Evolutionary conservation across 2,329 filamentous ascomycete species (phyloP).

Genomic region (Orbilia quercus): DNA sequence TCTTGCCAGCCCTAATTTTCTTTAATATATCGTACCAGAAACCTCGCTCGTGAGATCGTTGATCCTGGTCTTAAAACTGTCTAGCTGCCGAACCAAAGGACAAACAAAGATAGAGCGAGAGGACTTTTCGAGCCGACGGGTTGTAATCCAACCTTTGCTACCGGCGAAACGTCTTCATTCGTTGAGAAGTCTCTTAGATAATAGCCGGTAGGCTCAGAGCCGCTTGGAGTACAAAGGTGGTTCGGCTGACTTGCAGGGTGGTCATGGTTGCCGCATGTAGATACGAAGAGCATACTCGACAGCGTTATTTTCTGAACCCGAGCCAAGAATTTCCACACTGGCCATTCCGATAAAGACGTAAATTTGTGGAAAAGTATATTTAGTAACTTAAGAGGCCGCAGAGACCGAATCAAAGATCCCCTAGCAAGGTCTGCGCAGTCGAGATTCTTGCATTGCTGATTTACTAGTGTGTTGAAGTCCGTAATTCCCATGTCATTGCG

Average conservation of each 20-base stretch:
- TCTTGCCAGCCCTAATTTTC: no score
- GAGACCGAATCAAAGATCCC: constrained; percentile 15
- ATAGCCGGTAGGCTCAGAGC: neutral
- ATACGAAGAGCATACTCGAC: neutral
- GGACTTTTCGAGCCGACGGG: neutral
- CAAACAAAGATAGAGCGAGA: neutral
- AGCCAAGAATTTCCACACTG: neutral
- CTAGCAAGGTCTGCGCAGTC: constrained; percentile 15
- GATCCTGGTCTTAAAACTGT: neutral
- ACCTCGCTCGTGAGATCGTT: no score
- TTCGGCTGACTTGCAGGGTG: neutral
- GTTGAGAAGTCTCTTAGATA: neutral
- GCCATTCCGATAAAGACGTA: neutral
- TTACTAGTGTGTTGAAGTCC: neutral
- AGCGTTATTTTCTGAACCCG: neutral
- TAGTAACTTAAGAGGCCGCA: constrained; percentile 8
- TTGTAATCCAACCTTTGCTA: neutral
- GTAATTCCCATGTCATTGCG: neutral
- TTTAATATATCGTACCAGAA: no score
- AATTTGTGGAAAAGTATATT: neutral
- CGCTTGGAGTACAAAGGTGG: neutral
- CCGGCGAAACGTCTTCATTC: neutral
- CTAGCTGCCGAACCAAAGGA: neutral
- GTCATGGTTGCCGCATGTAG: neutral
- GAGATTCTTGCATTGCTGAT: constrained; percentile 8